Percentiles rank a stretch among this genome's conserved stretches.
Conservation (phyloP, 2,329 filamentous ascomycete species). For the Sporothrix curviconia region DNA sequence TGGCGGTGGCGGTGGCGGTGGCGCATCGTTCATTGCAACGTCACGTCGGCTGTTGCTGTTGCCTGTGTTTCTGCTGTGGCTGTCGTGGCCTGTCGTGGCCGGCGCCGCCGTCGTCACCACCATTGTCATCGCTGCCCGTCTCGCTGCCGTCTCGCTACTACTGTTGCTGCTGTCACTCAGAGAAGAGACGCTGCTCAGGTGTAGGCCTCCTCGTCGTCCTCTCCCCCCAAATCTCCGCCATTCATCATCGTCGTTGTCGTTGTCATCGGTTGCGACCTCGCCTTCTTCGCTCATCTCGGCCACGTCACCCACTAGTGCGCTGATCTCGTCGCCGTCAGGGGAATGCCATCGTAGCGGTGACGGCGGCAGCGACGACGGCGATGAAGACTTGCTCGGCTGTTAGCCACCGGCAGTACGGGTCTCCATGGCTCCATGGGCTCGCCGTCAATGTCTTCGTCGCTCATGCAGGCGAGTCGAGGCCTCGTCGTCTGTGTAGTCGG, state of each 20-base stretch:
- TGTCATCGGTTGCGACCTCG: slow-evolving; percentile 15
- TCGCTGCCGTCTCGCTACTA: too few species aligned
- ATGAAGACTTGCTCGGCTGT: too few species aligned
- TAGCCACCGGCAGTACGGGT: too few species aligned
- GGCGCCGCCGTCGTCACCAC: too few species aligned
- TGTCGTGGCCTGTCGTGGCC: too few species aligned
- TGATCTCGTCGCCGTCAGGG: slow-evolving; percentile 30
- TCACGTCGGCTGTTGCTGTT: background rate
- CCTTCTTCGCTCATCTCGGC: slow-evolving; percentile 20
- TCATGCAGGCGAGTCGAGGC: slow-evolving; percentile 44
- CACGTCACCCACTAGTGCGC: slow-evolving; percentile 9
- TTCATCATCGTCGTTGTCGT: background rate
- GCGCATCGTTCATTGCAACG: slow-evolving; percentile 3
- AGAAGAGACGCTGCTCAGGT: too few species aligned
- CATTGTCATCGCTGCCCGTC: too few species aligned
- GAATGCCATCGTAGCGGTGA: slow-evolving; percentile 23
- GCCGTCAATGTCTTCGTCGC: slow-evolving; percentile 38
- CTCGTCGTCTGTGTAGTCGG: slow-evolving; percentile 25
- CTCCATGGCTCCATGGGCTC: slow-evolving; percentile 35
- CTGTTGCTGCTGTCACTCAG: too few species aligned
- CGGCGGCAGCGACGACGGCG: too few species aligned
- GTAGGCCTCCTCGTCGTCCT: too few species aligned
- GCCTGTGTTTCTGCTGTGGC: background rate
- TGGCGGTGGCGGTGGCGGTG: background rate
- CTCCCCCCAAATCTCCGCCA: too few species aligned